These are phyloP conservation scores for Corylus heterophylla DNA, from an alignment of 306 rosid species.

Conservation along the genomic window DNA sequence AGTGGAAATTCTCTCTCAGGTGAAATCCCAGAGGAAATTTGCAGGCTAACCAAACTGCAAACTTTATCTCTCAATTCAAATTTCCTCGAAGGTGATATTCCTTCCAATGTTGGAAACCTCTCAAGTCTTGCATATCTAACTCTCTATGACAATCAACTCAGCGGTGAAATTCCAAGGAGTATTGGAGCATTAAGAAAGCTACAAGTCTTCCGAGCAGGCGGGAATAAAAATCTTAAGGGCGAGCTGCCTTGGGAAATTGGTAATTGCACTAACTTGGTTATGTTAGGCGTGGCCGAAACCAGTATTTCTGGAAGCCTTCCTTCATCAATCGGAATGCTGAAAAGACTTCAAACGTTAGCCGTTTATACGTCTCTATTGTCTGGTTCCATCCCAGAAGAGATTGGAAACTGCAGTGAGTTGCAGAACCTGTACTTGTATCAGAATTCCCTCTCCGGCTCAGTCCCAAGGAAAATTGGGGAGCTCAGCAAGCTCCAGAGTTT, in stretches of 20 bases:
- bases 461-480: slow-evolving; percentile 63
- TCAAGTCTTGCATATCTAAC: slow-evolving; percentile 60
- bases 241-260: slow-evolving; percentile 80
- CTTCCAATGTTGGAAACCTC: slow-evolving; percentile 57
- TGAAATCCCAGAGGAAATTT: slow-evolving; percentile 68
- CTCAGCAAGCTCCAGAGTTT: slow-evolving; percentile 60
- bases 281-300: slow-evolving; percentile 83
- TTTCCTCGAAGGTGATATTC: slow-evolving; percentile 65
- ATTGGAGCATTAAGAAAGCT: slow-evolving; percentile 59
- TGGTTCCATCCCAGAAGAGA: slow-evolving; percentile 88
- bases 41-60: slow-evolving; percentile 60
- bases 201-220: slow-evolving; percentile 70
- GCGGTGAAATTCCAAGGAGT: slow-evolving; percentile 71
- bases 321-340: slow-evolving; percentile 66
- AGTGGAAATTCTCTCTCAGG: slow-evolving; percentile 64
- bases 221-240: slow-evolving; percentile 67
- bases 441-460: slow-evolving; percentile 64
- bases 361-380: slow-evolving; percentile 63
- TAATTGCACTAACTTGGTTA: slow-evolving; percentile 70
- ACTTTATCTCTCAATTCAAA: slow-evolving; percentile 52
- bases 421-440: slow-evolving; percentile 68
- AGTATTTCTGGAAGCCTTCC: slow-evolving; percentile 77
- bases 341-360: slow-evolving; percentile 58
- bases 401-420: slow-evolving; percentile 75
- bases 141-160: slow-evolving; percentile 66